A percentile compares a stretch with the other conserved stretches of the same genome.
Evolutionary conservation across 2,329 filamentous ascomycete species (phyloP).

Genomic region (Penicillium nordicum): DNA sequence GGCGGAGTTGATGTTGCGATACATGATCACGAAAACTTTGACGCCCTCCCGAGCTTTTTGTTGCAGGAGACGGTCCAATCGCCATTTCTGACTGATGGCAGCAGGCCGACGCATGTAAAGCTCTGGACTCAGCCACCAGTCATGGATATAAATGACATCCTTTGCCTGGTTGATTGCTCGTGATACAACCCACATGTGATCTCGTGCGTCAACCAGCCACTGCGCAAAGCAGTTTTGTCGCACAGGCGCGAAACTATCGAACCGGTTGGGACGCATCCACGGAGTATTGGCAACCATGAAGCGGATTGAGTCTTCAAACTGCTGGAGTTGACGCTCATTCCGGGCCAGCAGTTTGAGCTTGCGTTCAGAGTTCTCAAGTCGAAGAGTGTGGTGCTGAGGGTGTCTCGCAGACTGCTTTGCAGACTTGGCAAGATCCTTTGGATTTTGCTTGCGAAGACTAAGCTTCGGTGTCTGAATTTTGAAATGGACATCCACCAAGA

Average conservation of each 20-base stretch:
- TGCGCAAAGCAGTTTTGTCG: slow-evolving; percentile 83
- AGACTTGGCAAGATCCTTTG: slow-evolving; percentile 61
- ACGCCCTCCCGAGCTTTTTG: slow-evolving; percentile 91
- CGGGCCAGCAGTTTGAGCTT: slow-evolving; percentile 87
- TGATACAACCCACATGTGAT: slow-evolving; percentile 99
- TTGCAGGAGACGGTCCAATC: slow-evolving; percentile 87
- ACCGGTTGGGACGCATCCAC: slow-evolving; percentile 81
- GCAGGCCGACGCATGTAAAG: slow-evolving; percentile 91
- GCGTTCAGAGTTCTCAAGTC: slow-evolving; percentile 85
- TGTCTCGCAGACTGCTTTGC: slow-evolving; percentile 60
- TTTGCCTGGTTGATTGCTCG: slow-evolving; percentile 94
- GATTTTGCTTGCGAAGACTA: slow-evolving; percentile 49
- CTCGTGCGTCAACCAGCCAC: slow-evolving; percentile 93
- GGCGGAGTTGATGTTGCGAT: slow-evolving; percentile 94
- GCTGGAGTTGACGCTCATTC: slow-evolving; percentile 81
- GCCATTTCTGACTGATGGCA: slow-evolving; percentile 97
- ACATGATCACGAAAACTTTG: slow-evolving; percentile 96
- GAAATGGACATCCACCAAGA: slow-evolving; percentile 90
- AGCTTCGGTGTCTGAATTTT: slow-evolving; percentile 69
- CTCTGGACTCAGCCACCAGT: slow-evolving; percentile 98
- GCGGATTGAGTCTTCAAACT: slow-evolving; percentile 89
- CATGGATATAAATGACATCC: slow-evolving; percentile 97
- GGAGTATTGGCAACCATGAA: slow-evolving; percentile 79
- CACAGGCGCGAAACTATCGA: slow-evolving; percentile 90
- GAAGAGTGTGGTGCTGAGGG: slow-evolving; percentile 77